Conservation (phyloP, 2,329 filamentous ascomycete species). For the Aureobasidium sp. region DNA sequence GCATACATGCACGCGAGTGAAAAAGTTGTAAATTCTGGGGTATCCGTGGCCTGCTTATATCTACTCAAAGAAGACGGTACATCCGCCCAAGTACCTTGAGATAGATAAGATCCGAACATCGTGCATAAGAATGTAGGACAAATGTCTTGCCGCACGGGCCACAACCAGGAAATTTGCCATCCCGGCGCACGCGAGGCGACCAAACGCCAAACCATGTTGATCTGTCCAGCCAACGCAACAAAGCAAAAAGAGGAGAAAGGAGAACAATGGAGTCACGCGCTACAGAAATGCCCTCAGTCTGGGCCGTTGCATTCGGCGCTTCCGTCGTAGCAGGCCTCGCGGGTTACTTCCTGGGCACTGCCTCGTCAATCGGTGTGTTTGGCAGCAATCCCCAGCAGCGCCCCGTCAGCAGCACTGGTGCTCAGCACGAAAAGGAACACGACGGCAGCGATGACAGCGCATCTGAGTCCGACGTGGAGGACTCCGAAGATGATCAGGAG, state of each 20-base stretch:
- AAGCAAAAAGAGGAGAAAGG: conserved; percentile 7
- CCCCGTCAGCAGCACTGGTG: conserved; percentile 14
- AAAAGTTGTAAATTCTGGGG: conserved; percentile 4
- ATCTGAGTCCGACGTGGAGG: conserved; percentile 15
- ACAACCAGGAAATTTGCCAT: neutral
- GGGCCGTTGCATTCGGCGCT: conserved; percentile 60
- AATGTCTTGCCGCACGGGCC: neutral
- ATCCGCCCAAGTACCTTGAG: neutral
- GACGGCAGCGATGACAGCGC: conserved; percentile 27
- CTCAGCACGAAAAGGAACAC: conserved; percentile 15
- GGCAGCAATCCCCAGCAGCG: neutral
- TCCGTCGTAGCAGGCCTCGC: conserved; percentile 63
- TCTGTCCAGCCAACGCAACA: neutral
- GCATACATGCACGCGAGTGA: neutral
- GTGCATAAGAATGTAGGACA: neutral
- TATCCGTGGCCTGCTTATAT: neutral
- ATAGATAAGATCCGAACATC: neutral
- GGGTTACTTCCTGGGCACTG: conserved; percentile 65
- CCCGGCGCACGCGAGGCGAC: neutral
- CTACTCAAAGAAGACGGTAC: neutral
- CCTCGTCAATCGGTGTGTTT: conserved; percentile 64
- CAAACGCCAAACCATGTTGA: conserved; percentile 2
- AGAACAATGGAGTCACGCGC: conserved; percentile 9
- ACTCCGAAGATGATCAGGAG: conserved; percentile 36
- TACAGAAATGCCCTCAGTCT: conserved; percentile 40